Evolutionary conservation across 495 filamentous ascomycete species (phyloP), one percentile per base, ranked within the genome.

Genomic region (Platismatia glauca): DNA sequence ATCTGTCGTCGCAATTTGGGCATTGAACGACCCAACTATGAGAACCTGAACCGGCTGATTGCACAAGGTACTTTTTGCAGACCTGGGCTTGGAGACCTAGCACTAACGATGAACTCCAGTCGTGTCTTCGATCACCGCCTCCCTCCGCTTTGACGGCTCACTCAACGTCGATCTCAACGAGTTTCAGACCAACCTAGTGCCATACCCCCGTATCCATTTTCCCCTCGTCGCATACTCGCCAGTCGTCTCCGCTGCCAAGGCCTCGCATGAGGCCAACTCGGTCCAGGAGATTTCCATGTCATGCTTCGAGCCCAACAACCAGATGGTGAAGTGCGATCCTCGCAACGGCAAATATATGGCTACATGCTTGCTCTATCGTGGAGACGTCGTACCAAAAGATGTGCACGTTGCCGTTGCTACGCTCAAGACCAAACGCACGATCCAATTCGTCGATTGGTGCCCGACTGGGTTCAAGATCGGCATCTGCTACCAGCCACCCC

Each of bases 301-400:
- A 64, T 85, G 85, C 80, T 89, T 89, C 78, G 86, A 89, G 80
- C 84, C 85, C 61, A 82, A 89, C 81, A 87, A 86, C 78, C 94
- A 97, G 86, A 97, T 97, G 94, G 94, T 98, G 72, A 96, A 96
- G 83, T 98, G 94, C 77, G 93, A 98, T 75, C 95, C 94, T 66
- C 90, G 91, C 73, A 93, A 95, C 75, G 94, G 94, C 75, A 97
- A 97, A 84, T 98, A 97, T 84, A 98, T 98, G 94, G 94, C 94
- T 64, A 96, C 93, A 65, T 96, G 91, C 76, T 77, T 98, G 74
- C 82, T 98, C 71, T 98, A 98, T 84, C 94, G 94, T 74, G 94
- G 94, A 74, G 94, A 97, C 73, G 94, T 97, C 67, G 90, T 97
- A 46, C 90, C 94, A 74, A 95, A 94, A 76, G 95, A 98, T 70